Base-by-base conservation (phyloP, 2,329 filamentous ascomycete genomes). In the Cladosporium sp. region DNA sequence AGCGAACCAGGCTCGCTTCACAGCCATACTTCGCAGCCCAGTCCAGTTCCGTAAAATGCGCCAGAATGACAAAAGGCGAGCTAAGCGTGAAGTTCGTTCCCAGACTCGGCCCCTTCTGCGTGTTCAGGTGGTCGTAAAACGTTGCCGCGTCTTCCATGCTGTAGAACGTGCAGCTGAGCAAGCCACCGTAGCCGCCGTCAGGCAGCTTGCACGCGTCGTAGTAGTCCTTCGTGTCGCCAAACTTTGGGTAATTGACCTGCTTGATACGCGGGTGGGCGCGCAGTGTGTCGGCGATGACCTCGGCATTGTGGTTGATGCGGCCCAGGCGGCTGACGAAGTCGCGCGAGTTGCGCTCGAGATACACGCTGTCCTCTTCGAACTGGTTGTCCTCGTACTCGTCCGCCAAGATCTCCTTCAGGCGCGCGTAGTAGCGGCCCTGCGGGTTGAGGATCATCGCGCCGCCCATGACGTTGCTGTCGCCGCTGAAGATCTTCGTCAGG, bases 391-490 rank as follows among this genome's bases (percentile, higher is more conserved):
- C 88, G 67, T 87, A 93, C 41, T 87, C 81, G 8, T 70, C 67
- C 4, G 72, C 71, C 67, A 88, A 81, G n/a, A 77, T 76, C 4
- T 74, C 66, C 66, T 89, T 92, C n/a, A 98, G 70, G 0, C 72
- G 61, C 2, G 68, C 52, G 68, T 95, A 95, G 71, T 85, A 86
- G 43, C 73, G 81, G n/a, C 84, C 76, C 53, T 84, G 80, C 0
- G 83, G 81, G 57, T 86, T 86, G 49, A 86, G 70, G 13, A 86
- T 77, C 11, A 77, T 74, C 59, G 80, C 76, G 54, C 93, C 93
- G 54, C 91, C 93, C 92, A 97, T 97, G 60, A 98, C 93, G 69
- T 98, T 97, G 69, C 89, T 93, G 70, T 96, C 93, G 46, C 93
- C 93, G 52, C 89, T 95, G 73, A 98, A 98, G 50, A 97, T 86